phyloP scores from a whole-genome alignment of 2,329 filamentous ascomycete genomes.

The Ceratocystis cacaofunesta region DNA sequence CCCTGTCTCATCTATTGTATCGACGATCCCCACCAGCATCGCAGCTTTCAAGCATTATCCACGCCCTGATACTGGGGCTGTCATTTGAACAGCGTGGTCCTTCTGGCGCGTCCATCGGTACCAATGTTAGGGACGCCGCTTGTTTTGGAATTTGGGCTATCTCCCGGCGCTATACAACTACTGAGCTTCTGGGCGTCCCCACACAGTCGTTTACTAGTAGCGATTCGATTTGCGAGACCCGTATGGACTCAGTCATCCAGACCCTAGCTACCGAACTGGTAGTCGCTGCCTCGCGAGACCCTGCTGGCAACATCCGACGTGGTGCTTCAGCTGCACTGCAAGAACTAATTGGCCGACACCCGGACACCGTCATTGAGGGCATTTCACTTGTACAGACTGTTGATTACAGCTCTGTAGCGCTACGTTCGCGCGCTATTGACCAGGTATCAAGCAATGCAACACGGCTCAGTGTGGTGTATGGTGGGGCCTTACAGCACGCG shows the following conservation, averaged over 20 bases:
- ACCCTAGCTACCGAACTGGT: slow-evolving; percentile 69
- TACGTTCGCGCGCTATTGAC: slow-evolving; percentile 67
- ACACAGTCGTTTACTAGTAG: slow-evolving; percentile 31
- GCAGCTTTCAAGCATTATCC: slow-evolving; percentile 58
- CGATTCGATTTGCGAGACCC: slow-evolving; percentile 22
- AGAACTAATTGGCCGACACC: slow-evolving; percentile 84
- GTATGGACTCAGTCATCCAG: slow-evolving; percentile 46
- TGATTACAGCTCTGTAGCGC: slow-evolving; percentile 83
- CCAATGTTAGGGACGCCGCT: slow-evolving; percentile 85
- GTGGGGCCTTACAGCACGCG: slow-evolving; percentile 52
- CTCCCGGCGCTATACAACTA: slow-evolving; percentile 69
- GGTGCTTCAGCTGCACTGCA: slow-evolving; percentile 88
- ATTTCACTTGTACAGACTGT: slow-evolving; percentile 79
- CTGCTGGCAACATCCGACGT: slow-evolving; percentile 81
- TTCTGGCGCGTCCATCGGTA: slow-evolving; percentile 71
- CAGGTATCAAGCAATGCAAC: slow-evolving; percentile 59
- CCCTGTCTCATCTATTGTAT: slow-evolving; percentile 74
- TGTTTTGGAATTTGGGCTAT: slow-evolving; percentile 95
- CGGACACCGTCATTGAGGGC: slow-evolving; percentile 65
- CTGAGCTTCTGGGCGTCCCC: slow-evolving; percentile 54
- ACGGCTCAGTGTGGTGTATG: slow-evolving; percentile 52
- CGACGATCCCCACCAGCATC: slow-evolving; percentile 60
- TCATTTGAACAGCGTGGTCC: slow-evolving; percentile 79
- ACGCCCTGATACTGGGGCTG: slow-evolving; percentile 62
- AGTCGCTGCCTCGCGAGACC: slow-evolving; percentile 68